phyloP scores from a whole-genome alignment of 805 yeast genomes.

The Spencermartinsiella europaea region DNA sequence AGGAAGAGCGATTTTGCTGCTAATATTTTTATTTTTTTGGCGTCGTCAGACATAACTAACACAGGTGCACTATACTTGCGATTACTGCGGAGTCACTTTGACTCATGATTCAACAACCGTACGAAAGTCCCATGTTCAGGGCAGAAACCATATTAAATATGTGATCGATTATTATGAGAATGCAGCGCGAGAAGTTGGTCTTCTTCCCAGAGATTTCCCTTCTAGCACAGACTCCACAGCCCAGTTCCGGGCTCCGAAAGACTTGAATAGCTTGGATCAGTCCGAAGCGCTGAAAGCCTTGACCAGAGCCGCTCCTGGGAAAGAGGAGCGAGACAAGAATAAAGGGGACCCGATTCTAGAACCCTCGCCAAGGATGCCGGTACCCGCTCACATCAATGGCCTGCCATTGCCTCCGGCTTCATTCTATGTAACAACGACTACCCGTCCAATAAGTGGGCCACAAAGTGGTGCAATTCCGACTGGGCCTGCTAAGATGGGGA shows the following conservation, averaged over 20 bases:
- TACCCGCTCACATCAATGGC: conserved; percentile 11
- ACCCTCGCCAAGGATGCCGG: conserved; percentile 7
- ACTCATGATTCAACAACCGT: conserved; percentile 90
- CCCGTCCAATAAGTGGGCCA: neutral
- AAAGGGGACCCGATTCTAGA: neutral
- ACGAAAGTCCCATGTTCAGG: conserved; percentile 70
- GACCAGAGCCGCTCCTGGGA: conserved; percentile 17
- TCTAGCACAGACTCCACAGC: conserved; percentile 4
- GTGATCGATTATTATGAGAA: conserved; percentile 73
- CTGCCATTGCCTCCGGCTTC: conserved; percentile 16
- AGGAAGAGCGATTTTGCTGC: too few species aligned
- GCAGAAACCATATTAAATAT: conserved; percentile 66
- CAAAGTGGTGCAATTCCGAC: neutral
- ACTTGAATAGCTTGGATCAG: conserved; percentile 11
- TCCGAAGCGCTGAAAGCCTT: conserved; percentile 6
- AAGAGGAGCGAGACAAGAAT: conserved; percentile 1
- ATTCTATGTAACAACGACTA: conserved; percentile 3
- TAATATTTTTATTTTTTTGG: neutral
- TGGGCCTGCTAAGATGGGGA: neutral
- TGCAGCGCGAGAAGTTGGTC: conserved; percentile 16
- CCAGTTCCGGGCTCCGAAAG: neutral
- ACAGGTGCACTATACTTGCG: conserved; percentile 43
- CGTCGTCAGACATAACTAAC: neutral
- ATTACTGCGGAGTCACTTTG: conserved; percentile 72
- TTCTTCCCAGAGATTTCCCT: conserved; percentile 9